These are phyloP conservation scores for Acer yangbiense DNA, from an alignment of 345 rosid genomes.

Conservation along the genomic window DNA sequence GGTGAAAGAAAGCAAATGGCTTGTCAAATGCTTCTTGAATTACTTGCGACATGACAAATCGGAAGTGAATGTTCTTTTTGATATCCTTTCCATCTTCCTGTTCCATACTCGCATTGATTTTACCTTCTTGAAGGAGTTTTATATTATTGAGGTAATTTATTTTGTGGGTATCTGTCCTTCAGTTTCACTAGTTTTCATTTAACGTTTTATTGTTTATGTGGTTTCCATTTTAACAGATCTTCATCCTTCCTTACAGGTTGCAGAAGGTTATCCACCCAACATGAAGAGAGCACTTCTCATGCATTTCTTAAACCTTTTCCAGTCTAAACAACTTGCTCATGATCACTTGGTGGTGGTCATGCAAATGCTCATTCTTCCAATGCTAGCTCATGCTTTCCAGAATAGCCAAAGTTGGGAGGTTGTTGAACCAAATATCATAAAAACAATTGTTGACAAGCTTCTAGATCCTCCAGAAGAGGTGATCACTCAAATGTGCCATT, in stretches of 20 bases:
- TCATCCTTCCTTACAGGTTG: conserved; percentile 57
- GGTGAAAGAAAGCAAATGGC: conserved; percentile 99
- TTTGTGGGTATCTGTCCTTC: not conserved
- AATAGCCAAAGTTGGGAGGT: conserved; percentile 93
- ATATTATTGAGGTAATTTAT: conserved; percentile 84
- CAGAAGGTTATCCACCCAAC: conserved; percentile 87
- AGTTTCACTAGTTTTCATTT: not conserved
- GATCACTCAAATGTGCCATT: conserved; percentile 14
- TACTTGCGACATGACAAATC: conserved; percentile 80
- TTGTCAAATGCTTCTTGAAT: conserved; percentile 92
- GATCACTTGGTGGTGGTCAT: conserved; percentile 93
- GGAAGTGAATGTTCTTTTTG: conserved; percentile 89
- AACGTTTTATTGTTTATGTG: not conserved
- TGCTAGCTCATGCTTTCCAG: conserved; percentile 97
- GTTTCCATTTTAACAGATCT: conserved; percentile 2
- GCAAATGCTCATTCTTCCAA: conserved; percentile 99
- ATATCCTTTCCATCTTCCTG: conserved; percentile 89
- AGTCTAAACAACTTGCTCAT: conserved; percentile 88
- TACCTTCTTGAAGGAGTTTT: conserved; percentile 97
- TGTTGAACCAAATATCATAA: conserved; percentile 81
- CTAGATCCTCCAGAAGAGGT: conserved; percentile 99
- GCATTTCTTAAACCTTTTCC: conserved; percentile 90
- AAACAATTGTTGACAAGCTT: conserved; percentile 96
- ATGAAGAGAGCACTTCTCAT: conserved; percentile 85
- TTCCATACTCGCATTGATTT: conserved; percentile 93